A percentile compares a stretch with the other conserved stretches of the same genome.
Evolutionary conservation across 2,329 filamentous ascomycete genomes (phyloP).

Genomic region (Onygenales sp.): DNA sequence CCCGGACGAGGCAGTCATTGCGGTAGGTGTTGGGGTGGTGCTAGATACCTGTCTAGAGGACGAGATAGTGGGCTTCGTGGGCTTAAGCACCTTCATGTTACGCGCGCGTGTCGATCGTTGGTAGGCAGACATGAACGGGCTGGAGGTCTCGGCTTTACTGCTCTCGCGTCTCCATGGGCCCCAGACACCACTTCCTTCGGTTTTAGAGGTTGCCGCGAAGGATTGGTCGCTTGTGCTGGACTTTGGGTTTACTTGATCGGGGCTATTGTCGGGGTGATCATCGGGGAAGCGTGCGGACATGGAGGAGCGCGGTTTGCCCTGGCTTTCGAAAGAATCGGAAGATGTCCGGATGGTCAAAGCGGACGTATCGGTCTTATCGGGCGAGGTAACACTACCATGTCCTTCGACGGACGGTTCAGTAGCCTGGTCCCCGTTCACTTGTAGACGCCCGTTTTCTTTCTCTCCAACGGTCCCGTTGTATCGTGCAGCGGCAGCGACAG

Average conservation of each 20-base stretch:
- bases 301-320: slow-evolving; percentile 12
- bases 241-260: slow-evolving; percentile 13
- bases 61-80: slow-evolving; percentile 50
- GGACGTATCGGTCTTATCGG: slow-evolving; percentile 17
- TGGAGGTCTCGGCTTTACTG: slow-evolving; percentile 13
- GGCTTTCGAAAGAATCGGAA: slow-evolving; percentile 16
- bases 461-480: neutral
- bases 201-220: slow-evolving; percentile 16
- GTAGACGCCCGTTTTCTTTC: neutral
- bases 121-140: slow-evolving; percentile 48
- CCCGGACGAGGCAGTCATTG: slow-evolving; percentile 9
- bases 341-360: slow-evolving; percentile 16
- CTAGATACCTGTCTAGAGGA: slow-evolving; percentile 7
- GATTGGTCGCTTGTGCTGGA: slow-evolving; percentile 22
- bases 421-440: neutral
- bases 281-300: slow-evolving; percentile 10
- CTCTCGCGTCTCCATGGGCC: slow-evolving; percentile 56
- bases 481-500: neutral
- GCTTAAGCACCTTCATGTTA: slow-evolving; percentile 84
- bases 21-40: slow-evolving; percentile 14
- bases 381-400: slow-evolving; percentile 16
- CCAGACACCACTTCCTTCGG: slow-evolving; percentile 51
- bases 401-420: slow-evolving; percentile 15
- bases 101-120: slow-evolving; percentile 54
- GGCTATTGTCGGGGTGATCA: slow-evolving; percentile 7